Percentiles rank a stretch among this genome's conserved stretches.
Evolutionary conservation across 2,329 filamentous ascomycete genomes (phyloP).

Genomic region (Cladosporium sp.): DNA sequence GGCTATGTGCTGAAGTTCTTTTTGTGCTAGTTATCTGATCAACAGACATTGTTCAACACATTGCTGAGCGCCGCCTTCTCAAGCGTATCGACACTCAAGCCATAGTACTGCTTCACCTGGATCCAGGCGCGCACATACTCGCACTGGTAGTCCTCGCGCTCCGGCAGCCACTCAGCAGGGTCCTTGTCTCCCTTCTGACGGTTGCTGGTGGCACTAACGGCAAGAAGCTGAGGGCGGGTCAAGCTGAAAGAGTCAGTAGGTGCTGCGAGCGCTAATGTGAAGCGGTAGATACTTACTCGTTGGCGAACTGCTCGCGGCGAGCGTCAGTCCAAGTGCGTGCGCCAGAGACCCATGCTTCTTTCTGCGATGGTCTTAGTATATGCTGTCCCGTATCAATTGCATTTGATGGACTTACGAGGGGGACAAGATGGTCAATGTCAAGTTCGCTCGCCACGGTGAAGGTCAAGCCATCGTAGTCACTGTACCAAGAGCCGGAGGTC

Average conservation of each 20-base stretch:
- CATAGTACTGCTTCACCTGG: slow-evolving; percentile 73
- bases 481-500: slow-evolving; percentile 67
- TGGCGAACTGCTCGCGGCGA: slow-evolving; percentile 69
- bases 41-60: slow-evolving; percentile 17
- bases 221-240: slow-evolving; percentile 71
- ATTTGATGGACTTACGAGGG: slow-evolving; percentile 50
- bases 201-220: slow-evolving; percentile 78
- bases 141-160: slow-evolving; percentile 70
- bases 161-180: slow-evolving; percentile 76
- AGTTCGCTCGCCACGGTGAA: slow-evolving; percentile 70
- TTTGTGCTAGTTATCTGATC: neutral
- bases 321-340: slow-evolving; percentile 70
- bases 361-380: slow-evolving; percentile 27
- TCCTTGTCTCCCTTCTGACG: slow-evolving; percentile 69
- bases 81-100: slow-evolving; percentile 65
- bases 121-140: slow-evolving; percentile 77
- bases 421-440: slow-evolving; percentile 83
- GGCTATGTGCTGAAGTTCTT: neutral
- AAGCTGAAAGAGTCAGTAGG: slow-evolving; percentile 57
- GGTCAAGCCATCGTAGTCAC: slow-evolving; percentile 70
- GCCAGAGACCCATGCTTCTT: slow-evolving; percentile 53
- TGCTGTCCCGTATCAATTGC: neutral
- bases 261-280: neutral
- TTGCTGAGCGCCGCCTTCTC: slow-evolving; percentile 57
- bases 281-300: slow-evolving; percentile 26